Percentiles rank a stretch among this genome's conserved stretches.
Conservation (phyloP, 2,329 filamentous ascomycete genomes). For the Podosphaera aphanis region DNA sequence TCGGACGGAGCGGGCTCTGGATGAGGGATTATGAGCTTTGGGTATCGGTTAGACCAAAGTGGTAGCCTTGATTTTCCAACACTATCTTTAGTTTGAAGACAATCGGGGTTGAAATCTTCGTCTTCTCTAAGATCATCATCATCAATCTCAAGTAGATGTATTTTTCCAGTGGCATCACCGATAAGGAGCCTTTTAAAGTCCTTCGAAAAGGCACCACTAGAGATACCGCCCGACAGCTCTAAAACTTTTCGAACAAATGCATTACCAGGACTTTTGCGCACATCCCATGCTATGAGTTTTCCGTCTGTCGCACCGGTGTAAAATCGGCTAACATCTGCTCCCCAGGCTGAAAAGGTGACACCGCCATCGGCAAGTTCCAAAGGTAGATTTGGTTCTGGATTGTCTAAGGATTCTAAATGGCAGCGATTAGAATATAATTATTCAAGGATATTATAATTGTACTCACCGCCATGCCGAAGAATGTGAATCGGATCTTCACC, state of each 20-base stretch:
- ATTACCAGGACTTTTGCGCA: constrained; percentile 20
- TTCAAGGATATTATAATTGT: background rate
- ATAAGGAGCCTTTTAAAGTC: constrained; percentile 30
- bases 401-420: constrained; percentile 12
- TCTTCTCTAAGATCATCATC: constrained; percentile 16
- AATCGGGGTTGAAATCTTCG: background rate
- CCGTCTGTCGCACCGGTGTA: constrained; percentile 43
- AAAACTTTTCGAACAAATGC: constrained; percentile 30
- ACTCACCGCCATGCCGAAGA: constrained; percentile 26
- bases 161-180: constrained; percentile 36
- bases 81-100: background rate
- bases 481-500: constrained; percentile 32
- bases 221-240: constrained; percentile 30
- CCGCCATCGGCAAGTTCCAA: constrained; percentile 33
- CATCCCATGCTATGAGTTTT: constrained; percentile 37
- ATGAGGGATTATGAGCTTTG: constrained; percentile 27
- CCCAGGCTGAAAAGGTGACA: constrained; percentile 41
- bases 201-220: constrained; percentile 32
- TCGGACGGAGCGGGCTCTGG: constrained; percentile 23
- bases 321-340: constrained; percentile 28
- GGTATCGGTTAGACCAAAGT: constrained; percentile 11
- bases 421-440: constrained; percentile 1
- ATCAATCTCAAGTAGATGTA: constrained; percentile 30
- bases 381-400: constrained; percentile 11
- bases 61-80: background rate